Conservation (phyloP, 148 eudicot species). For the Heliosperma pusillum region DNA sequence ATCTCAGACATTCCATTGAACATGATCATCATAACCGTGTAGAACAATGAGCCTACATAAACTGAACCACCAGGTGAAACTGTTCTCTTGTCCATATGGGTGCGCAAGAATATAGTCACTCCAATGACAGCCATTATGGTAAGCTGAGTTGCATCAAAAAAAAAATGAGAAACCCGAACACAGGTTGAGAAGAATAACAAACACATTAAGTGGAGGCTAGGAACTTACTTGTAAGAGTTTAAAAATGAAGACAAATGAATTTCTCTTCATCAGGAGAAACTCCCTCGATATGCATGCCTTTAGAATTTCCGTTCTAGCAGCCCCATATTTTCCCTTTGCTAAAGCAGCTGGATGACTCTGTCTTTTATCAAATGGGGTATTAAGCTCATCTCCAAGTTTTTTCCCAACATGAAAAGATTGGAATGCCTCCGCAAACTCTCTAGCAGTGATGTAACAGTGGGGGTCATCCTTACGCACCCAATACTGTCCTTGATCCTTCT, state of each 20-base stretch:
- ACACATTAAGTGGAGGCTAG: constrained; percentile 1
- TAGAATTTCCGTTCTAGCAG: constrained; percentile 50
- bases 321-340: constrained; percentile 46
- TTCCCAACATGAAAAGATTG: constrained; percentile 40
- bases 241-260: constrained; percentile 56
- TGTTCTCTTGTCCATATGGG: constrained; percentile 47
- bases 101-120: constrained; percentile 66
- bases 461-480: constrained; percentile 35
- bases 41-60: constrained; percentile 58
- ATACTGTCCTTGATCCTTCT: constrained; percentile 53
- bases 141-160: not conserved
- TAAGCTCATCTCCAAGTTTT: constrained; percentile 31
- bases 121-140: constrained; percentile 40
- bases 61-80: constrained; percentile 31
- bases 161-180: not conserved
- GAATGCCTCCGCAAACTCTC: constrained; percentile 42
- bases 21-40: constrained; percentile 44
- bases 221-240: constrained; percentile 33
- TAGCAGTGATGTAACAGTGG: constrained; percentile 31
- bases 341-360: constrained; percentile 40
- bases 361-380: constrained; percentile 35
- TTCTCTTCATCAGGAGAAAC: constrained; percentile 62
- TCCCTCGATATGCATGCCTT: constrained; percentile 64
- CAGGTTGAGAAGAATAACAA: not conserved
- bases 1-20: constrained; percentile 64